phyloP scores from a whole-genome alignment of 139 green algal genomes.

The Haematococcus lacustris region DNA sequence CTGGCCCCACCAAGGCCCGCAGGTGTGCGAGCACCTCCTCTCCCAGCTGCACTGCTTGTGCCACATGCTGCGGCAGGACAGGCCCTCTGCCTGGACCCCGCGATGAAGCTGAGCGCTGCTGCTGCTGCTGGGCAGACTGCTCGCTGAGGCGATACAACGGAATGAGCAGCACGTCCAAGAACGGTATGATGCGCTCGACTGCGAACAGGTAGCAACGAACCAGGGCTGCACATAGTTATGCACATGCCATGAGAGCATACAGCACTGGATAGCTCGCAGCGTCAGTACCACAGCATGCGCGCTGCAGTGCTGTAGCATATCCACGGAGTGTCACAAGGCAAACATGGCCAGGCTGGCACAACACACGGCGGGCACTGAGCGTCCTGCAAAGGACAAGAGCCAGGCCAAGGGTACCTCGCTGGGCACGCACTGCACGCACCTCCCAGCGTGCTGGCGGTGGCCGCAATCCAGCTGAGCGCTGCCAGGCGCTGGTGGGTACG shows the following conservation, averaged over 20 bases:
- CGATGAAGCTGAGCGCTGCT: too few relatives aligned
- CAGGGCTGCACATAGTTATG: not conserved
- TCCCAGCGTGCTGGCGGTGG: conserved; percentile 48
- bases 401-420: too few relatives aligned
- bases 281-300: too few relatives aligned
- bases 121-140: conserved; percentile 6
- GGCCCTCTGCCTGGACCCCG: not conserved
- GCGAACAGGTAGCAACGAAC: not conserved
- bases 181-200: conserved; percentile 28
- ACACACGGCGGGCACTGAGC: too few relatives aligned
- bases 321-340: too few relatives aligned
- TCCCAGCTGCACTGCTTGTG: conserved; percentile 16
- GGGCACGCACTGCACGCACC: not conserved
- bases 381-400: too few relatives aligned
- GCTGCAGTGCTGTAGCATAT: too few relatives aligned
- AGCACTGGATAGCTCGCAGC: too few relatives aligned
- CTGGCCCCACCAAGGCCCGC: conserved; percentile 48
- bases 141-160: conserved; percentile 78
- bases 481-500: conserved; percentile 41
- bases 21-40: conserved; percentile 74
- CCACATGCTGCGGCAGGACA: not conserved
- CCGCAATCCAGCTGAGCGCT: conserved; percentile 74
- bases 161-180: conserved; percentile 58
- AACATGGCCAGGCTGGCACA: too few relatives aligned
- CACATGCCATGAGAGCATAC: too few relatives aligned